Conservation (phyloP, 1,139 yeast genomes). For the Chernovozyma sophiae-reginae region DNA sequence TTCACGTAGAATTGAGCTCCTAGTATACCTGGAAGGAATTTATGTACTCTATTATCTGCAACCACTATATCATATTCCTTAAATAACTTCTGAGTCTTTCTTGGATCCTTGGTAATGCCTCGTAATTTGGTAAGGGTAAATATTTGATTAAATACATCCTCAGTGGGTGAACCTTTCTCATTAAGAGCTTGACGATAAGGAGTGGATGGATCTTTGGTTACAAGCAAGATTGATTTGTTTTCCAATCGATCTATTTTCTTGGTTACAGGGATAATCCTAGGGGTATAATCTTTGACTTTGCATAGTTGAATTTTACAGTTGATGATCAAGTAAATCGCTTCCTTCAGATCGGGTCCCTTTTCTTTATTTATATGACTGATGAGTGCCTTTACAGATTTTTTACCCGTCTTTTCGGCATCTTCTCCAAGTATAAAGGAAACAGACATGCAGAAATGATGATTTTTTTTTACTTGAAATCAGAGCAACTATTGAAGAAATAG, state of each 20-base stretch:
- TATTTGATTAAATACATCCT: constrained; percentile 55
- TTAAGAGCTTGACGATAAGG: constrained; percentile 47
- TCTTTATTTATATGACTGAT: constrained; percentile 23
- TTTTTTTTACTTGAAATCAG: too few relatives aligned
- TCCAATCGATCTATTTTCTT: constrained; percentile 45
- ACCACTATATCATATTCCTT: constrained; percentile 63
- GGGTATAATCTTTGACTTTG: constrained; percentile 51
- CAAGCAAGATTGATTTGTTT: constrained; percentile 49
- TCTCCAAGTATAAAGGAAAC: constrained; percentile 25
- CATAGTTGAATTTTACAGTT: constrained; percentile 50
- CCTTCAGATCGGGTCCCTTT: constrained; percentile 15
- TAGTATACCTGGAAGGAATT: constrained; percentile 50
- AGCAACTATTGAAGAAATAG: too few relatives aligned
- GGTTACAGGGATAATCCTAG: constrained; percentile 62
- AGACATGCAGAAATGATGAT: too few relatives aligned
- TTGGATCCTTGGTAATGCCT: constrained; percentile 40
- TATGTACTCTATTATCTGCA: constrained; percentile 62
- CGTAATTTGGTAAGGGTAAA: constrained; percentile 55
- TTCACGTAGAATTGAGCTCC: constrained; percentile 55
- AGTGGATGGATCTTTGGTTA: constrained; percentile 67
- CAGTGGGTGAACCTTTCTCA: constrained; percentile 49
- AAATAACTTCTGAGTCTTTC: constrained; percentile 42
- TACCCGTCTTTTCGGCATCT: constrained; percentile 20
- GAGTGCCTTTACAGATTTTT: constrained; percentile 35
- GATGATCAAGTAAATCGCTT: constrained; percentile 48